Conservation (phyloP, 2,329 filamentous ascomycete species). For the Botrytis hyacinthi region DNA sequence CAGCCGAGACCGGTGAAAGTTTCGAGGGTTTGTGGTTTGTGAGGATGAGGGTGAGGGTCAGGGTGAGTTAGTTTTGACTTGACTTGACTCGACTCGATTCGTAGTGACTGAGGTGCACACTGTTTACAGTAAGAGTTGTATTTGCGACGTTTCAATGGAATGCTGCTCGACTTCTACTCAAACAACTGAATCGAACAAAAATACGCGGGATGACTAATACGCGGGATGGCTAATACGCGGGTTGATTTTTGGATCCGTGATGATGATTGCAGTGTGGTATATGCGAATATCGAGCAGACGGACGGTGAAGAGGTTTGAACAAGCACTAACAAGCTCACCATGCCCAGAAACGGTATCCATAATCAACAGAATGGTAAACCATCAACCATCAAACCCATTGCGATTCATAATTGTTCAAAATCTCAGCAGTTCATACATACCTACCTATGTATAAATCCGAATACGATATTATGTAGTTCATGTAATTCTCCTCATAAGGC, state of each 20-base stretch:
- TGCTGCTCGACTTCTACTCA: not conserved
- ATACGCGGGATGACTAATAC: not conserved
- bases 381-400: not conserved
- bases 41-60: not conserved
- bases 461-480: not conserved
- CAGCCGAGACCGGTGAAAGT: not conserved
- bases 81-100: not conserved
- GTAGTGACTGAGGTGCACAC: not conserved
- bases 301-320: not conserved
- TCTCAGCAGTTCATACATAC: too few species aligned
- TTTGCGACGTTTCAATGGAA: not conserved
- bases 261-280: not conserved
- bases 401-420: not conserved
- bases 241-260: not conserved
- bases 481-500: not conserved
- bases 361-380: too few species aligned
- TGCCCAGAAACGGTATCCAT: not conserved
- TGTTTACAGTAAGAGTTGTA: not conserved
- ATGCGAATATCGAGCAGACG: not conserved
- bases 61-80: not conserved
- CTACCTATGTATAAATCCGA: not conserved
- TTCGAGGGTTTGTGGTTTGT: not conserved
- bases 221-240: not conserved
- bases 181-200: not conserved
- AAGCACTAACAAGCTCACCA: not conserved